Evolutionary conservation across 1,284 basidiomycete genomes (phyloP), one percentile per base, ranked within the genome.

Genomic region (Irpex lacteus): DNA sequence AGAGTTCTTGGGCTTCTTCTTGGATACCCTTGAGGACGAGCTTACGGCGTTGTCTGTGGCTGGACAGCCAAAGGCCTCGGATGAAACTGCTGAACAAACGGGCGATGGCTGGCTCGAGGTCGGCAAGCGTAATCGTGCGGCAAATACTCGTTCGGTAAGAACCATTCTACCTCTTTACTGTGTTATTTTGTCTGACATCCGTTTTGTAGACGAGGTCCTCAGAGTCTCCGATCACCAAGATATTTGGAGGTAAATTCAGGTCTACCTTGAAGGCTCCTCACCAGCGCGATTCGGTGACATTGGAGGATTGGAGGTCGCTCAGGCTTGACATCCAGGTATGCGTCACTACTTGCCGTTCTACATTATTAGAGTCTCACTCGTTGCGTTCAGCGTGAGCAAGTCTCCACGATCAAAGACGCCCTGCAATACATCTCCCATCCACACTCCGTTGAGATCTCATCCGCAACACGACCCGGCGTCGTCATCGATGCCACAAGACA

Each of bases 1-100:
- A 76, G 97, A 99, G 77, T 99, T 98, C 78, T 82, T 98, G n/a
- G 96, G 97, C 7, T 98, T 98, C 79, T 96, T 95, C 79, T 82
- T 98, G 54, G 96, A 98, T 74, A 95, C 95, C 0, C 81, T 99
- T 2, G 96, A 98, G 76, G 97, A 99, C 73, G 97, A 99, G 78
- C 77, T 98, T 13, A 78, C 95, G 3, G 82, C 83, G 1, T 80
- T 96, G 4, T 78, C 87, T 53, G 62, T 71, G 65, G 66, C 74
- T 58, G 63, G 74, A 8, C 64, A 72, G 9, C 66, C 71, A 5
- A 65, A 83, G 67, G 81, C 83, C 72, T 78, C 74, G 57, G 83
- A 83, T 65, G 78, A 80, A 19, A 78, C 72, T 8, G 71, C 75
- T 18, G 70, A 75, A 2, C 76, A 77, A 52, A 75, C 76, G 15